A percentile compares a stretch with the other conserved stretches of the same genome.
Conservation (phyloP, 108 stramenopile genomes). For the Fragilaria crotonensis region DNA sequence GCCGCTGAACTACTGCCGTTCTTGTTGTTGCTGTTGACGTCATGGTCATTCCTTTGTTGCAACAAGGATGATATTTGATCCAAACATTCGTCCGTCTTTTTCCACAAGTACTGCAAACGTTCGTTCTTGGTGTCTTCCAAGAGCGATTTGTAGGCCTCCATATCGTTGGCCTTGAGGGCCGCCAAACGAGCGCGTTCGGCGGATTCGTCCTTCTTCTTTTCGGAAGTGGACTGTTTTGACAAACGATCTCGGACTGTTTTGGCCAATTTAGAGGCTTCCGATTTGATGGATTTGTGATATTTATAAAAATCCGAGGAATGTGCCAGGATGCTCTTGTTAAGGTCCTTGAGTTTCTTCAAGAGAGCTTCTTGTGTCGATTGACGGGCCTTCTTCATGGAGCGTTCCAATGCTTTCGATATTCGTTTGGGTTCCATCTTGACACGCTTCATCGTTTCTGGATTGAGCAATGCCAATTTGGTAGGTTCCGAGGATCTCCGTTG, state of each 20-base stretch:
- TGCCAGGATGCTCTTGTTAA: conserved; percentile 44
- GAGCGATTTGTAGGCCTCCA: conserved; percentile 76
- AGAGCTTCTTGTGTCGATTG: conserved; percentile 53
- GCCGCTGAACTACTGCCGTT: conserved; percentile 19
- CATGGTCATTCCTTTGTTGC: conserved; percentile 48
- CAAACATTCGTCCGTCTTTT: conserved; percentile 79
- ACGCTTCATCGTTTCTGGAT: conserved; percentile 53
- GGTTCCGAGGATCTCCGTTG: not conserved
- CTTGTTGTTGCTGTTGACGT: conserved; percentile 25
- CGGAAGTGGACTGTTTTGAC: conserved; percentile 16
- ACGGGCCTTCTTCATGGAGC: conserved; percentile 57
- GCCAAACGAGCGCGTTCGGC: conserved; percentile 76
- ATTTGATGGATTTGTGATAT: conserved; percentile 55
- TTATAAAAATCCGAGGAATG: conserved; percentile 76
- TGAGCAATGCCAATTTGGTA: conserved; percentile 27
- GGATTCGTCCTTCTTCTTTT: conserved; percentile 56
- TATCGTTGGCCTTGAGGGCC: conserved; percentile 78
- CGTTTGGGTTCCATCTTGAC: conserved; percentile 75
- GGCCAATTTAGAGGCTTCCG: conserved; percentile 46
- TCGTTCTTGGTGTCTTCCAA: conserved; percentile 83
- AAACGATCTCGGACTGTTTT: conserved; percentile 50
- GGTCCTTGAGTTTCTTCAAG: conserved; percentile 65
- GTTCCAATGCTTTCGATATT: conserved; percentile 59
- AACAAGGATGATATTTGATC: conserved; percentile 68
- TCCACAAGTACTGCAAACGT: conserved; percentile 71